phyloP scores from a whole-genome alignment of 1,284 basidiomycete species.

The Bjerkandera adusta region DNA sequence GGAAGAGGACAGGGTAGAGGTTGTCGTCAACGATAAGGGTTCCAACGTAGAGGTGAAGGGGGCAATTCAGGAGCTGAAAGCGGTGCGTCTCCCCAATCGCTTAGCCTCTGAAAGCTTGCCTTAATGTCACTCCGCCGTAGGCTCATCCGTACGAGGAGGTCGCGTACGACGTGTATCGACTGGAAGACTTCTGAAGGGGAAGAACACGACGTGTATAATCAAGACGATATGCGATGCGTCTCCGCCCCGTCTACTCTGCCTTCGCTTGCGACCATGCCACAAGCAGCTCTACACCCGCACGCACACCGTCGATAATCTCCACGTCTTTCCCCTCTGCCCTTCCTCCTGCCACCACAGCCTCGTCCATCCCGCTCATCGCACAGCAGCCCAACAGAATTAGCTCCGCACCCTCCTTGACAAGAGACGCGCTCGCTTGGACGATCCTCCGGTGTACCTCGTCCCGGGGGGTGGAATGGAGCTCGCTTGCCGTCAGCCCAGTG shows the following conservation, averaged over 20 bases:
- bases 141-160: constrained; percentile 59
- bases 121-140: constrained; percentile 25
- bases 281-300: constrained; percentile 24
- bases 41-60: constrained; percentile 35
- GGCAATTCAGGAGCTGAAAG: constrained; percentile 44
- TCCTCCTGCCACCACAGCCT: constrained; percentile 35
- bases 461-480: constrained; percentile 37
- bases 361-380: constrained; percentile 47
- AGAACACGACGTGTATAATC: too few species aligned
- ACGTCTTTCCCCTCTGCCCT: constrained; percentile 27
- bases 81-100: constrained; percentile 33
- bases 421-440: constrained; percentile 28
- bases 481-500: constrained; percentile 40
- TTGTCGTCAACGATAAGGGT: constrained; percentile 43
- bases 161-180: constrained; percentile 52
- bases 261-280: constrained; percentile 22
- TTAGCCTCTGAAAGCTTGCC: not conserved
- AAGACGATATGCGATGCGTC: too few species aligned
- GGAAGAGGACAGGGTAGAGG: constrained; percentile 53
- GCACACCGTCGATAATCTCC: constrained; percentile 41
- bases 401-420: constrained; percentile 26
- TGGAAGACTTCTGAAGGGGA: constrained; percentile 42
- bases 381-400: constrained; percentile 47
- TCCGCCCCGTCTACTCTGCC: too few species aligned
- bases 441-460: constrained; percentile 37